Evolutionary conservation across 1,284 basidiomycete genomes (phyloP).

Genomic region (Cryptococcus sp.): DNA sequence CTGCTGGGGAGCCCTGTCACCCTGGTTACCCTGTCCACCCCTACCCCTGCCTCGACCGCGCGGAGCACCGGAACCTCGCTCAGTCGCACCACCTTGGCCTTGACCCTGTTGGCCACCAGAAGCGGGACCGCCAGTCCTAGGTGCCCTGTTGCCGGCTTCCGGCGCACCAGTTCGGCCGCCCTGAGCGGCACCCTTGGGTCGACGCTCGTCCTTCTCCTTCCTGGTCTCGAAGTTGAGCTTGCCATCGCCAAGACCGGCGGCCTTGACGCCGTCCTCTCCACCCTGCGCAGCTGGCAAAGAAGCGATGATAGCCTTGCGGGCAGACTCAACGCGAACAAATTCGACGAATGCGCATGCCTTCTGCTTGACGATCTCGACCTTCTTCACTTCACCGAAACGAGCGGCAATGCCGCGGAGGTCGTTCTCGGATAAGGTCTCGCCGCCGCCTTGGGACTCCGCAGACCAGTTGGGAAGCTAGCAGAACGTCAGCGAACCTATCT

Average conservation of each 20-base stretch:
- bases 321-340: conserved; percentile 75
- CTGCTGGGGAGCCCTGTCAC: conserved; percentile 1
- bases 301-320: conserved; percentile 78
- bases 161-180: no score
- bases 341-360: conserved; percentile 96
- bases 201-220: conserved; percentile 79
- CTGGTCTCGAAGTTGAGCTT: conserved; percentile 80
- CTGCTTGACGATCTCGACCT: conserved; percentile 80
- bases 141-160: not conserved
- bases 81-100: not conserved
- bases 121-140: not conserved
- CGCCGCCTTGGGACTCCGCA: conserved; percentile 58
- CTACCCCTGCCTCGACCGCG: not conserved
- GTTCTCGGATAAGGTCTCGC: conserved; percentile 69
- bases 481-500: conserved; percentile 6
- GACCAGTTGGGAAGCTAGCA: conserved; percentile 55
- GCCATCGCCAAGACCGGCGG: conserved; percentile 56
- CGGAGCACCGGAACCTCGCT: not conserved
- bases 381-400: conserved; percentile 83
- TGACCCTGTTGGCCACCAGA: not conserved
- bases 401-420: conserved; percentile 65
- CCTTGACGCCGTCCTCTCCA: conserved; percentile 83
- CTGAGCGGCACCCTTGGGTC: conserved; percentile 24
- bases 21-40: conserved; percentile 1
- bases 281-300: conserved; percentile 67